A percentile compares a stretch with the other conserved stretches of the same genome.
These are phyloP conservation scores for Cladosporium sp. DNA, from an alignment of 2,329 filamentous ascomycete genomes.

Conservation along the genomic window DNA sequence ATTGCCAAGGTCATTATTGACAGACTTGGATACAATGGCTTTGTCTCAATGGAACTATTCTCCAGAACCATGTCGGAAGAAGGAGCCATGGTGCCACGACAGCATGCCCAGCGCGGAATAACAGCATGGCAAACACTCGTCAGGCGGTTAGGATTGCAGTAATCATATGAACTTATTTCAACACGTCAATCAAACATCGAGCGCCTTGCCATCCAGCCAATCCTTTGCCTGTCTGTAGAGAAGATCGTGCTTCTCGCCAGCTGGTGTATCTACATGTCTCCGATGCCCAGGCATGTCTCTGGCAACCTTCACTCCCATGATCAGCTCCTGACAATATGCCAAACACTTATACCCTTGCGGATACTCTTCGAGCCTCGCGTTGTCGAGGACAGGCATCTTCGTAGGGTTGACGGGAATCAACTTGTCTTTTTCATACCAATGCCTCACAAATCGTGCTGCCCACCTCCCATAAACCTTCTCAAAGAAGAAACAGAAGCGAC, in stretches of 20 bases:
- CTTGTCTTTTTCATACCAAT: slow-evolving; percentile 50
- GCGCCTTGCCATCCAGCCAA: slow-evolving; percentile 39
- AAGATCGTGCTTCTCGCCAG: slow-evolving; percentile 40
- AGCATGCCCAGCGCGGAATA: slow-evolving; percentile 45
- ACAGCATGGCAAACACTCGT: slow-evolving; percentile 35
- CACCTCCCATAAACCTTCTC: slow-evolving; percentile 29
- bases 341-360: slow-evolving; percentile 42
- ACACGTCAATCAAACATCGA: not conserved
- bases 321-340: slow-evolving; percentile 41
- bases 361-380: slow-evolving; percentile 35
- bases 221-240: slow-evolving; percentile 40
- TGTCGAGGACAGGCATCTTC: slow-evolving; percentile 37
- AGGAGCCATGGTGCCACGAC: slow-evolving; percentile 47
- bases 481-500: slow-evolving; percentile 27
- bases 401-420: slow-evolving; percentile 40
- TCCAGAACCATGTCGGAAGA: slow-evolving; percentile 50
- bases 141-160: too few species aligned
- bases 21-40: slow-evolving; percentile 60
- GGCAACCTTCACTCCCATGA: slow-evolving; percentile 41
- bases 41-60: slow-evolving; percentile 68
- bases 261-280: slow-evolving; percentile 28
- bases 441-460: slow-evolving; percentile 41
- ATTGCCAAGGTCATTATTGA: slow-evolving; percentile 57
- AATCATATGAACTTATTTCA: not conserved
- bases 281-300: slow-evolving; percentile 43